These are phyloP conservation scores for Saccharomycopsis schoenii DNA, from an alignment of 805 yeast genomes.

Conservation along the genomic window DNA sequence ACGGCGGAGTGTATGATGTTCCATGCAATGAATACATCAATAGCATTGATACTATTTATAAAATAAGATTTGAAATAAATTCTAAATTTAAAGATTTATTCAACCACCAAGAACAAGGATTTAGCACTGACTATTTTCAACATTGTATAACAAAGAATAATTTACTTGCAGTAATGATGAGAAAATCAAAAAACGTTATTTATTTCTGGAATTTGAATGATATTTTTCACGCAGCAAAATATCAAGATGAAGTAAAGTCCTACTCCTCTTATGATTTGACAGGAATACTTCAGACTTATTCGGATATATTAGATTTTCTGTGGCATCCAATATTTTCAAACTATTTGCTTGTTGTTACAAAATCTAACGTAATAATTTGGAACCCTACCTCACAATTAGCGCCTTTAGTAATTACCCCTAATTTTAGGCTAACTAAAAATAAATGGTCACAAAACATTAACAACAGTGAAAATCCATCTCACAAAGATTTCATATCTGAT, in stretches of 20 bases:
- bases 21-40: background rate
- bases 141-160: background rate
- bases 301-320: background rate
- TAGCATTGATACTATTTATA: background rate
- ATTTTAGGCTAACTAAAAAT: background rate
- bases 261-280: background rate
- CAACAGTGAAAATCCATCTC: background rate
- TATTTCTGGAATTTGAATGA: conserved; percentile 8
- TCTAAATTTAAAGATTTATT: background rate
- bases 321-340: conserved; percentile 12
- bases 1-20: background rate
- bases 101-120: background rate
- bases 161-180: background rate
- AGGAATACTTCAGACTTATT: background rate
- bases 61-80: background rate
- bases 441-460: background rate
- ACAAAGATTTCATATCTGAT: background rate
- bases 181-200: background rate
- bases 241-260: background rate
- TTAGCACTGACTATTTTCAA: background rate
- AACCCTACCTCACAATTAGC: background rate
- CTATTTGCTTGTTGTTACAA: conserved; percentile 7
- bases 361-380: conserved; percentile 7
- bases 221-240: background rate
- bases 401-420: background rate